A percentile compares a stretch with the other conserved stretches of the same genome.
phyloP scores from a whole-genome alignment of 192 early-diverging fungal genomes.

The Gaertneriomyces sp. region DNA sequence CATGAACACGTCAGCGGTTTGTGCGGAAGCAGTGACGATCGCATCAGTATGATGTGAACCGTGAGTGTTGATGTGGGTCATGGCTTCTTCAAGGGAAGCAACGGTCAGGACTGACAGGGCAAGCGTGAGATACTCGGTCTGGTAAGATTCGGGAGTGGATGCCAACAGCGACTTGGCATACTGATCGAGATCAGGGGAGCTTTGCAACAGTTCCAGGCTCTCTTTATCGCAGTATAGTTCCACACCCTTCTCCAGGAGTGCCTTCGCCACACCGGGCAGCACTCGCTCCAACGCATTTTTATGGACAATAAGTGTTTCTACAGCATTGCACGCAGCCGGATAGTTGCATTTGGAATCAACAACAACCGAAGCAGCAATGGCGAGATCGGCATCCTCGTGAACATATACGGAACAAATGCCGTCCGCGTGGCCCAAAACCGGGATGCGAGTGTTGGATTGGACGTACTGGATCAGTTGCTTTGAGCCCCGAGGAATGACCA shows the following conservation, averaged over 20 bases:
- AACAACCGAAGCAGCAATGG: slow-evolving; percentile 72
- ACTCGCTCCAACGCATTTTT: slow-evolving; percentile 36
- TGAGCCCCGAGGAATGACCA: slow-evolving; percentile 94
- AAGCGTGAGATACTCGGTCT: slow-evolving; percentile 88
- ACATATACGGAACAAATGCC: slow-evolving; percentile 92
- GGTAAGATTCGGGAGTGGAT: slow-evolving; percentile 61
- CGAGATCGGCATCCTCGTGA: slow-evolving; percentile 75
- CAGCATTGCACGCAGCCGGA: slow-evolving; percentile 94
- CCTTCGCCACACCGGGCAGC: slow-evolving; percentile 50
- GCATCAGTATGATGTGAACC: slow-evolving; percentile 94
- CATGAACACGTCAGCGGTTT: slow-evolving; percentile 81
- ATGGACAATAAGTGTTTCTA: slow-evolving; percentile 91
- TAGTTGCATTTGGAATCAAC: slow-evolving; percentile 92
- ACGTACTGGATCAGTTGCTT: slow-evolving; percentile 88
- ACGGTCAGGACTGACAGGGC: slow-evolving; percentile 83
- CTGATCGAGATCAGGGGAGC: no score
- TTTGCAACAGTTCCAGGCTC: no score
- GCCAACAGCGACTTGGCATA: background rate
- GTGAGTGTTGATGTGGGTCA: slow-evolving; percentile 89
- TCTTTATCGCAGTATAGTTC: slow-evolving; percentile 57
- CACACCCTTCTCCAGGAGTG: slow-evolving; percentile 60
- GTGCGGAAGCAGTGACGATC: slow-evolving; percentile 80
- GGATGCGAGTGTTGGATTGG: slow-evolving; percentile 92
- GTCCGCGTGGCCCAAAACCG: slow-evolving; percentile 99
- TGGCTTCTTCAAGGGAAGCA: slow-evolving; percentile 67